These are phyloP conservation scores for Capsella bursapastoris DNA, from an alignment of 345 rosid species.

Conservation along the genomic window DNA sequence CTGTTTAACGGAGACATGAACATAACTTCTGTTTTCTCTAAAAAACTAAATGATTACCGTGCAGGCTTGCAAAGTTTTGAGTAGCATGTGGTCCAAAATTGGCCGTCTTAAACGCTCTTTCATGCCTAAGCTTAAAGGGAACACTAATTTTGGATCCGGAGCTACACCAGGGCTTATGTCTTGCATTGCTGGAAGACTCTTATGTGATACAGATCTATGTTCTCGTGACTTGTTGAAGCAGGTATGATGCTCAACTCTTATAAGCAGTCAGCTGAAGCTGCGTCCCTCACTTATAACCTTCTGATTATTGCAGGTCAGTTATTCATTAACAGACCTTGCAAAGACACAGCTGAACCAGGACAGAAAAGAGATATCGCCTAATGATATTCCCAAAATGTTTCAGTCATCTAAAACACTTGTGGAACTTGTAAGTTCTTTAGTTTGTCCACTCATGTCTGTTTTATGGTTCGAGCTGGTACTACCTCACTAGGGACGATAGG, in stretches of 20 bases:
- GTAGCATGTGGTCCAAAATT: slow-evolving; percentile 97
- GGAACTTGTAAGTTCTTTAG: slow-evolving; percentile 76
- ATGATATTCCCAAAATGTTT: slow-evolving; percentile 83
- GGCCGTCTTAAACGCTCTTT: slow-evolving; percentile 94
- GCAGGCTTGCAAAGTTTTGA: slow-evolving; percentile 88
- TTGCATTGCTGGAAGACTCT: slow-evolving; percentile 93
- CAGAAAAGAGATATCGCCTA: slow-evolving; percentile 82
- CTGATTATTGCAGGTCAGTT: slow-evolving; percentile 79
- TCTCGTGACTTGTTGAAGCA: slow-evolving; percentile 91
- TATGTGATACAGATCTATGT: slow-evolving; percentile 89
- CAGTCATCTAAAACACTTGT: slow-evolving; percentile 73
- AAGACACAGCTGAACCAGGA: slow-evolving; percentile 88
- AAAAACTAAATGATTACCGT: slow-evolving; percentile 6
- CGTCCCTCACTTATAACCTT: slow-evolving; percentile 35
- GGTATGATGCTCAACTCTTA: slow-evolving; percentile 50
- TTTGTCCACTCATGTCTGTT: slow-evolving; percentile 21
- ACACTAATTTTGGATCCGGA: slow-evolving; percentile 78
- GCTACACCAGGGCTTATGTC: slow-evolving; percentile 95
- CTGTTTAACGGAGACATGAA: not conserved
- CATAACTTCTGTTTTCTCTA: slow-evolving; percentile 1
- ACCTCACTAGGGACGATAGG: slow-evolving; percentile 7
- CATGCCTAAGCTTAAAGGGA: slow-evolving; percentile 94
- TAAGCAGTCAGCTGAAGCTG: slow-evolving; percentile 30
- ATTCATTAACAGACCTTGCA: slow-evolving; percentile 92
- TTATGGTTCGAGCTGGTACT: slow-evolving; percentile 21